Percentiles rank a stretch among this genome's conserved stretches.
These are phyloP conservation scores for Trichophyton rubrum DNA, from an alignment of 2,329 filamentous ascomycete species.

Conservation along the genomic window DNA sequence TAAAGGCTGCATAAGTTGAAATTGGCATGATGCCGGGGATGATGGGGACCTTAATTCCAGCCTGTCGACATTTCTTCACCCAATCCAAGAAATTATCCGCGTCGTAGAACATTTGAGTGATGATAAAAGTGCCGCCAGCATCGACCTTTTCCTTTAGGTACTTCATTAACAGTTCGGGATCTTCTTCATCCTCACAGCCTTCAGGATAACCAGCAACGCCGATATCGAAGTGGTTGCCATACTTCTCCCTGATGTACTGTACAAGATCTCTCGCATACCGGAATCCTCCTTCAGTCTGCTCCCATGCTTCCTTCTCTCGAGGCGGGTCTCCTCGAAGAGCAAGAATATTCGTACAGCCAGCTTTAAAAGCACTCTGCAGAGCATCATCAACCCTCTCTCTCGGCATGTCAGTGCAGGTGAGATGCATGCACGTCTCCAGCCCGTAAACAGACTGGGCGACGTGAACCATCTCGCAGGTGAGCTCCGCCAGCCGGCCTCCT, in stretches of 20 bases:
- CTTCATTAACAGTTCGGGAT: conserved; percentile 71
- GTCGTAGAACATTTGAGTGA: conserved; percentile 99
- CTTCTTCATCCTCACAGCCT: conserved; percentile 83
- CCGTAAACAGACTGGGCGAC: conserved; percentile 92
- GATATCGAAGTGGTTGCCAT: conserved; percentile 89
- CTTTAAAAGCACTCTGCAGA: conserved; percentile 75
- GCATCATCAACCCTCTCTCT: conserved; percentile 82
- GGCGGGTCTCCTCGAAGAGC: conserved; percentile 89
- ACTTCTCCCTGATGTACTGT: conserved; percentile 64
- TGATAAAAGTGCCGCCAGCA: conserved; percentile 81
- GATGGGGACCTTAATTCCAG: conserved; percentile 72
- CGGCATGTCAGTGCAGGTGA: conserved; percentile 98
- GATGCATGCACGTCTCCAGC: conserved; percentile 96
- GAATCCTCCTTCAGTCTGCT: conserved; percentile 73
- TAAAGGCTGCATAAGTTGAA: conserved; percentile 84
- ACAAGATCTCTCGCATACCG: conserved; percentile 86
- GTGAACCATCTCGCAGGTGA: conserved; percentile 95
- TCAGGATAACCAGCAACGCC: conserved; percentile 95
- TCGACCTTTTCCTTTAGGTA: conserved; percentile 97
- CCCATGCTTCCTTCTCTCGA: conserved; percentile 87
- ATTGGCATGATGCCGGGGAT: conserved; percentile 88
- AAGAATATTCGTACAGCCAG: conserved; percentile 94
- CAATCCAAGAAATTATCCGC: conserved; percentile 87
- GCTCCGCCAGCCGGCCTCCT: conserved; percentile 74
- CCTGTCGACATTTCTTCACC: conserved; percentile 73